Evolutionary conservation across 768 basidiomycete species (phyloP), one percentile per base, ranked within the genome.

Genomic region (Kwoniella pini): DNA sequence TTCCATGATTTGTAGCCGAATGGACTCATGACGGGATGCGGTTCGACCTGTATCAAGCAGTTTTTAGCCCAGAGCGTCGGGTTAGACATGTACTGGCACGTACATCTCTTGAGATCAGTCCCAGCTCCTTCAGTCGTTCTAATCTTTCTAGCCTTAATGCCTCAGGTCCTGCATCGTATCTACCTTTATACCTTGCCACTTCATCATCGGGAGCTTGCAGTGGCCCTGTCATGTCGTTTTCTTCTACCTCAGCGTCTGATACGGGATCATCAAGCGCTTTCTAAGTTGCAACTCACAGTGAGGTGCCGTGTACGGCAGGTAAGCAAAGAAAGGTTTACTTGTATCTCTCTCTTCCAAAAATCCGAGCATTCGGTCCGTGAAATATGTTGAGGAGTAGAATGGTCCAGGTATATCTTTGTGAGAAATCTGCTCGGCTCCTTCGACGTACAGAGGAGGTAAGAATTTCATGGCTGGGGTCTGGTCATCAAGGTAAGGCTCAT

Each of bases 241-340:
- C 33, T 7, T 36, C 33, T 7, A 15, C 33, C n/a, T n/a, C n/a
- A n/a, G n/a, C n/a, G n/a, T n/a, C n/a, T n/a, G n/a, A n/a, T n/a
- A n/a, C n/a, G n/a, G 38, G 22, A 44, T n/a, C 58, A 48, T 40
- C 33, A 46, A 46, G 17, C 26, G 46, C 11, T 17, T 31, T 38
- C 24, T 36, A 30, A 31, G 36, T 15, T 36, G 7, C 33, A 7
- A 67, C 63, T 56, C 33, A 67, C 66, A 77, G 33, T 77, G 75
- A 17, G 75, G 75, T 3, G 72, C 76, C 12, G 70, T 74, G 61
- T 63, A 77, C 10, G 76, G 68, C 33, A 75, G 54, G 48, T 76
- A 77, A 2, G 70, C 68, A 42, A 77, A 74, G 64, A 77, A 76
- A 12, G 76, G 74, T 45, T 70, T 74, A 2, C 6, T 24, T 39